Evolutionary conservation across 345 rosid genomes (phyloP).

Genomic region (Arabis hirsuta): DNA sequence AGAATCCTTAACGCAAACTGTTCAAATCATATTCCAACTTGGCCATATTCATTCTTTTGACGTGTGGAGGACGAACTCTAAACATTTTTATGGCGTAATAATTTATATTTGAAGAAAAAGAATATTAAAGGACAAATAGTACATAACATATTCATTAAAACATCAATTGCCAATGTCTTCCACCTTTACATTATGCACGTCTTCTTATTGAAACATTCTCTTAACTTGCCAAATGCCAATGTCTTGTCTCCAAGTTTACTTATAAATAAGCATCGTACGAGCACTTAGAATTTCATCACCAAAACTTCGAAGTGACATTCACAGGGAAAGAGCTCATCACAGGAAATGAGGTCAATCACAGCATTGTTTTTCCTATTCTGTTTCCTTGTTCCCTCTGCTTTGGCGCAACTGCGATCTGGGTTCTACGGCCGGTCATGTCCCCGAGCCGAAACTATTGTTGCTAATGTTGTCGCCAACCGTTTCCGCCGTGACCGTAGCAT

Average conservation of each 20-base stretch:
- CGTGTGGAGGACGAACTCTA: conserved; percentile 31
- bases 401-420: conserved; percentile 55
- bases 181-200: too few species aligned
- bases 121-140: neutral
- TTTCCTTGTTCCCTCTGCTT: conserved; percentile 41
- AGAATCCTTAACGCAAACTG: neutral
- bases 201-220: neutral
- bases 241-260: neutral
- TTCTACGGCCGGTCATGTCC: conserved; percentile 67
- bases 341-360: conserved; percentile 26
- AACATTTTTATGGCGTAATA: neutral
- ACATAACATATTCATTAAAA: neutral
- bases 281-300: conserved; percentile 12
- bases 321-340: conserved; percentile 1
- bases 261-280: conserved; percentile 31
- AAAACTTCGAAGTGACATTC: neutral
- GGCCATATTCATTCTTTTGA: conserved; percentile 22
- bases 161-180: too few species aligned
- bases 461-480: conserved; percentile 46
- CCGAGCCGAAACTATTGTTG: conserved; percentile 60
- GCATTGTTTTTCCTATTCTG: conserved; percentile 39
- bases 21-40: conserved; percentile 22
- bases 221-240: conserved; percentile 14
- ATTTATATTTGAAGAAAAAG: too few species aligned
- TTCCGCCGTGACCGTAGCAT: conserved; percentile 51